phyloP scores from a whole-genome alignment of 169 alveolate genomes.

The Plasmodium fragile region DNA sequence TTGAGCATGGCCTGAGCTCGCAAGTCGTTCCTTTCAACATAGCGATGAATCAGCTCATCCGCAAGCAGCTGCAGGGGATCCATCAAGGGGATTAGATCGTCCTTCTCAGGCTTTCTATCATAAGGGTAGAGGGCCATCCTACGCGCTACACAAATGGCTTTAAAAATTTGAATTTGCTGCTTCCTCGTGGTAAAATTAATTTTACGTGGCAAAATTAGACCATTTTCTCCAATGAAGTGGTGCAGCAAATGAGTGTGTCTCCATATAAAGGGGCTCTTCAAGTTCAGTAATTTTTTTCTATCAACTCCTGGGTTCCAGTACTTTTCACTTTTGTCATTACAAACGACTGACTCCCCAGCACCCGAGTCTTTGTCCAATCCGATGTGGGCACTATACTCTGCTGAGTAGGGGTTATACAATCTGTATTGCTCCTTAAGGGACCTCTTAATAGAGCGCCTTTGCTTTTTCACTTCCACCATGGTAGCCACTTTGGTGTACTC shows the following conservation, averaged over 20 bases:
- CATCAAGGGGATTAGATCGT: conserved; percentile 87
- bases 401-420: conserved; percentile 74
- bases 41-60: conserved; percentile 86
- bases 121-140: conserved; percentile 89
- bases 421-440: conserved; percentile 74
- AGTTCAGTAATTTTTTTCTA: conserved; percentile 78
- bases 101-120: conserved; percentile 86
- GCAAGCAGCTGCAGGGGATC: conserved; percentile 87
- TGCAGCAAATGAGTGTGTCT: conserved; percentile 86
- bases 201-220: conserved; percentile 87
- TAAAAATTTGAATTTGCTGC: conserved; percentile 87
- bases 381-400: conserved; percentile 20
- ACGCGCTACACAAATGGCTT: conserved; percentile 87
- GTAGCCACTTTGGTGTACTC: conserved; percentile 83
- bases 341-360: conserved; percentile 45
- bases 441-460: conserved; percentile 75
- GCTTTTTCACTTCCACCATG: conserved; percentile 78
- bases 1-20: conserved; percentile 88
- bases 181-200: conserved; percentile 86
- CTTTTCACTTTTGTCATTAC: conserved; percentile 79
- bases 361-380: conserved; percentile 18
- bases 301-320: conserved; percentile 88
- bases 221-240: conserved; percentile 88
- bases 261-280: conserved; percentile 75
- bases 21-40: conserved; percentile 78